phyloP scores from a whole-genome alignment of 257 asterid genomes.

The Capsicum baccatum region DNA sequence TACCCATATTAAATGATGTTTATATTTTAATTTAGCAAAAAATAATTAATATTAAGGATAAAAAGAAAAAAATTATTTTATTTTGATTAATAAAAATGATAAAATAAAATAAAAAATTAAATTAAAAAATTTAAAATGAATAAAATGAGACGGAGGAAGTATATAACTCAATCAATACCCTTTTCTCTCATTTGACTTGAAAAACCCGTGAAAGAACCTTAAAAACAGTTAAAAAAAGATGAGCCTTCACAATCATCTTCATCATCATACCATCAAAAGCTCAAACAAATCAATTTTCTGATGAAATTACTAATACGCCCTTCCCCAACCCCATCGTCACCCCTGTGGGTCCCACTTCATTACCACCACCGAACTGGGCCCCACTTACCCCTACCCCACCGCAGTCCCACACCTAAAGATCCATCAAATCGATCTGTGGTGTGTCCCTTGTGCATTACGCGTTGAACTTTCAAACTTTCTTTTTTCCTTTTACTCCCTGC shows the following conservation, averaged over 20 bases:
- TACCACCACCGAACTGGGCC: neutral
- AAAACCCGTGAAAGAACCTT: neutral
- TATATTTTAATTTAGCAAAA: too few species aligned
- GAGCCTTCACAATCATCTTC: neutral
- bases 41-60: too few species aligned
- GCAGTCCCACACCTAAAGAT: slow-evolving; percentile 28
- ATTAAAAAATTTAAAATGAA: too few species aligned
- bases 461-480: slow-evolving; percentile 50
- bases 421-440: slow-evolving; percentile 38
- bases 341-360: neutral
- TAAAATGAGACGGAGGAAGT: too few species aligned
- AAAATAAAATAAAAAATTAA: too few species aligned
- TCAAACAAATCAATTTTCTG: neutral
- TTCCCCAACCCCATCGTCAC: neutral
- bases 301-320: neutral
- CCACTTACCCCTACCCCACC: neutral
- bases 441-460: slow-evolving; percentile 59
- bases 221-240: slow-evolving; percentile 6
- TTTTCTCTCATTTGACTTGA: slow-evolving; percentile 24
- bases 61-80: too few species aligned
- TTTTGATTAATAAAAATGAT: too few species aligned
- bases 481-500: neutral
- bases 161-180: neutral
- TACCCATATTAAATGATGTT: too few species aligned
- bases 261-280: too few species aligned